These are phyloP conservation scores for Eimeria tenella DNA, from an alignment of 169 alveolate species.

Conservation along the genomic window DNA sequence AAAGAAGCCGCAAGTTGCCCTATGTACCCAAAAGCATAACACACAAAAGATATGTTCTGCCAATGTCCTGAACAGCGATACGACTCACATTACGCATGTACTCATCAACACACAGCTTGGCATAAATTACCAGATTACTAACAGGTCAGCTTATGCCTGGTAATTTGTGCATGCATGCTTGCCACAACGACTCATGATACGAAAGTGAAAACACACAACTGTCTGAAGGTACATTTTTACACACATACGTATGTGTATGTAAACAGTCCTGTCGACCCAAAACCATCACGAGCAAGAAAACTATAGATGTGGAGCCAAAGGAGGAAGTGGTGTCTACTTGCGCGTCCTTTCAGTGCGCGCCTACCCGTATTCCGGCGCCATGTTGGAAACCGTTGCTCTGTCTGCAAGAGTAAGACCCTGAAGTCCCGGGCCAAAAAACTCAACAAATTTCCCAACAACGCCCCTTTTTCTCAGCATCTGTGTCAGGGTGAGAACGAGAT, in stretches of 20 bases:
- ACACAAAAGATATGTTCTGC: not conserved
- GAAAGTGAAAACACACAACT: no score
- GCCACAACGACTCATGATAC: no score
- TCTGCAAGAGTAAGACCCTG: slow-evolving; percentile 93
- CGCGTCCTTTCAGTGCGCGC: not conserved
- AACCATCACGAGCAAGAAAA: not conserved
- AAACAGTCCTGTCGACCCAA: not conserved
- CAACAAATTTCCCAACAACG: slow-evolving; percentile 98
- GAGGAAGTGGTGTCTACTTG: not conserved
- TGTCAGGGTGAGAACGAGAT: slow-evolving; percentile 93
- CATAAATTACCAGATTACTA: no score
- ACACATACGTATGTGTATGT: not conserved
- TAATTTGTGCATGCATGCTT: no score
- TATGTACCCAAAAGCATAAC: not conserved
- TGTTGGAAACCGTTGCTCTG: slow-evolving; percentile 97
- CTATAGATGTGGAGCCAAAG: not conserved
- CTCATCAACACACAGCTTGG: no score
- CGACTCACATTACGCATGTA: no score
- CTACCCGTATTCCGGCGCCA: slow-evolving; percentile 98
- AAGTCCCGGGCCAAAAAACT: slow-evolving; percentile 96
- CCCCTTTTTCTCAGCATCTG: slow-evolving; percentile 94
- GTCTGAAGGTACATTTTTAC: no score
- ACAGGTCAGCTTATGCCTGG: no score
- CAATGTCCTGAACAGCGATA: no score
- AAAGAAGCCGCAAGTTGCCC: slow-evolving; percentile 98